Evolutionary conservation across 2,329 filamentous ascomycete genomes (phyloP).

Genomic region (Colletotrichum plurivorum): DNA sequence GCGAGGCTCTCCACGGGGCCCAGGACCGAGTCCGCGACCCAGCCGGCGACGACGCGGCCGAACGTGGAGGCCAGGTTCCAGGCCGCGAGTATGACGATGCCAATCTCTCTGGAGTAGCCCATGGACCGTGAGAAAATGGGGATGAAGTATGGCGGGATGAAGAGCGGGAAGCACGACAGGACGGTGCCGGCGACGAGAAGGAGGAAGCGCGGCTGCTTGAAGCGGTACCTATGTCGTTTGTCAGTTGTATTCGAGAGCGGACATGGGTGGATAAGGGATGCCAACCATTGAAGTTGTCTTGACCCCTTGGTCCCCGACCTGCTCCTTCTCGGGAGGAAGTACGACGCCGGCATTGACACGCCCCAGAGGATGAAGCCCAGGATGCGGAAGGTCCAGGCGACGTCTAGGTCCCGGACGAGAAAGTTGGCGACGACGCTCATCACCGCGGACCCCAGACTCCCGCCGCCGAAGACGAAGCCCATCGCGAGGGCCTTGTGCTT

Average conservation of each 20-base stretch:
- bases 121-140: slow-evolving; percentile 46
- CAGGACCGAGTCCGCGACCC: slow-evolving; percentile 45
- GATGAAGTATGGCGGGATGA: slow-evolving; percentile 49
- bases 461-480: slow-evolving; percentile 47
- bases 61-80: slow-evolving; percentile 48
- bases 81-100: slow-evolving; percentile 43
- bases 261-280: not conserved
- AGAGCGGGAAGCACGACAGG: slow-evolving; percentile 46
- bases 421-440: slow-evolving; percentile 45
- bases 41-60: slow-evolving; percentile 46
- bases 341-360: slow-evolving; percentile 47
- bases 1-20: slow-evolving; percentile 47
- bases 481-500: slow-evolving; percentile 47
- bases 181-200: slow-evolving; percentile 44
- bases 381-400: slow-evolving; percentile 47
- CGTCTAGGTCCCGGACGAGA: slow-evolving; percentile 44
- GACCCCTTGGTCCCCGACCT: slow-evolving; percentile 1
- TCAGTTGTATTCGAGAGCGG: too few species aligned
- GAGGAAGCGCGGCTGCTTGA: slow-evolving; percentile 44
- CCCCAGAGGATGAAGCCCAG: slow-evolving; percentile 46
- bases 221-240: slow-evolving; percentile 44
- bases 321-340: slow-evolving; percentile 33
- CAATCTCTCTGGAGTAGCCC: slow-evolving; percentile 41
- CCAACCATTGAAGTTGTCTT: slow-evolving; percentile 44
- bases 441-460: slow-evolving; percentile 46